phyloP scores from a whole-genome alignment of 768 basidiomycete species.

The Boletus subparvulus region DNA sequence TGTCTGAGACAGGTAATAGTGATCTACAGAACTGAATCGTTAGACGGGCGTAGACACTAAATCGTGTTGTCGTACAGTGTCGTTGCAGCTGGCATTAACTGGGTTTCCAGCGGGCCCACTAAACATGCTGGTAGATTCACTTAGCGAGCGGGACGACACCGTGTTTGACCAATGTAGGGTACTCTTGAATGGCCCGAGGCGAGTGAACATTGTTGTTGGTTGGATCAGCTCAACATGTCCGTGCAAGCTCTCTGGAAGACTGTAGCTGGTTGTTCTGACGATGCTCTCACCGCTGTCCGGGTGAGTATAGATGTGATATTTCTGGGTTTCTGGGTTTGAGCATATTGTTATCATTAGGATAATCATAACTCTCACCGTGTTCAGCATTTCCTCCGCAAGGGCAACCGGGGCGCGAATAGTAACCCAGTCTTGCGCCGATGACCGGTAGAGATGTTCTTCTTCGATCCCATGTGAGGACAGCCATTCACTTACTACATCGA shows the following conservation, averaged over 20 bases:
- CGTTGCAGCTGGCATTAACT: constrained; percentile 50
- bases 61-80: constrained; percentile 19
- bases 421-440: constrained; percentile 71
- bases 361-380: constrained; percentile 46
- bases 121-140: constrained; percentile 12
- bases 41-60: neutral
- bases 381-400: constrained; percentile 65
- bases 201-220: constrained; percentile 68
- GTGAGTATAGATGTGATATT: constrained; percentile 64
- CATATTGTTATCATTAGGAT: neutral
- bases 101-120: constrained; percentile 33
- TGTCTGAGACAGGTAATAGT: constrained; percentile 55
- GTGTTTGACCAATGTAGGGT: constrained; percentile 36
- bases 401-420: constrained; percentile 55
- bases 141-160: neutral
- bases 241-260: constrained; percentile 59
- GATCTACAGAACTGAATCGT: constrained; percentile 28
- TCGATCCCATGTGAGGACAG: constrained; percentile 53
- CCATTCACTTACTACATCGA: constrained; percentile 61
- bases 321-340: constrained; percentile 35
- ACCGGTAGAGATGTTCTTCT: constrained; percentile 48
- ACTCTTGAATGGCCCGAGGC: constrained; percentile 42
- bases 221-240: constrained; percentile 66
- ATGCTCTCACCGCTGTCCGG: constrained; percentile 49
- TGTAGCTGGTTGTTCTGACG: constrained; percentile 66